Evolutionary conservation across 768 basidiomycete genomes (phyloP).

Genomic region (Rhodotorula sphaerocarpa): DNA sequence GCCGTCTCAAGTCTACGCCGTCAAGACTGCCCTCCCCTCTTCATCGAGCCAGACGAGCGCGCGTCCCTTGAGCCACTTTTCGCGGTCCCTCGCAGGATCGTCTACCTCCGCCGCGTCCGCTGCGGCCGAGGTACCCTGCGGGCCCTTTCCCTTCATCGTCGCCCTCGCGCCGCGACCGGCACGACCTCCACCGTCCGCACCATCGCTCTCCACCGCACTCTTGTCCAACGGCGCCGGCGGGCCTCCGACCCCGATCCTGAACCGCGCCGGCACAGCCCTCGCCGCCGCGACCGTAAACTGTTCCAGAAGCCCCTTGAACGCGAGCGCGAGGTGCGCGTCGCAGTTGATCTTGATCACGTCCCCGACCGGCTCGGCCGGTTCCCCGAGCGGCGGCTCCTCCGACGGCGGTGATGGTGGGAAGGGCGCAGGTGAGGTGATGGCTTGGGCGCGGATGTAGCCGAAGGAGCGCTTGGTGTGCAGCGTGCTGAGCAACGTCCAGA

Average conservation of each 20-base stretch:
- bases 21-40: constrained; percentile 3
- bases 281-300: neutral
- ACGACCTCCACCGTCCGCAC: neutral
- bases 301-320: constrained; percentile 4
- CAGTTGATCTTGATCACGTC: constrained; percentile 6
- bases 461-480: neutral
- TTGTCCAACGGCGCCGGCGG: neutral
- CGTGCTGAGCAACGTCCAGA: constrained; percentile 1
- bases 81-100: too few species aligned
- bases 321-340: constrained; percentile 22
- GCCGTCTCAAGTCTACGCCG: neutral
- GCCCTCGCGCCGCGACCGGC: too few species aligned
- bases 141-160: neutral
- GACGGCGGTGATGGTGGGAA: neutral
- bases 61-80: constrained; percentile 2
- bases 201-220: neutral
- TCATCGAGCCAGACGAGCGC: constrained; percentile 21
- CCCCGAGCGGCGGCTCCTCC: too few species aligned
- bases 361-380: too few species aligned
- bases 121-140: too few species aligned
- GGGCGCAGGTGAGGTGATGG: neutral
- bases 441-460: neutral
- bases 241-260: too few species aligned
- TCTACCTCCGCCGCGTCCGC: too few species aligned
- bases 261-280: neutral